Evolutionary conservation across 129 eudicot genomes (phyloP).

Genomic region (Logfia minima): DNA sequence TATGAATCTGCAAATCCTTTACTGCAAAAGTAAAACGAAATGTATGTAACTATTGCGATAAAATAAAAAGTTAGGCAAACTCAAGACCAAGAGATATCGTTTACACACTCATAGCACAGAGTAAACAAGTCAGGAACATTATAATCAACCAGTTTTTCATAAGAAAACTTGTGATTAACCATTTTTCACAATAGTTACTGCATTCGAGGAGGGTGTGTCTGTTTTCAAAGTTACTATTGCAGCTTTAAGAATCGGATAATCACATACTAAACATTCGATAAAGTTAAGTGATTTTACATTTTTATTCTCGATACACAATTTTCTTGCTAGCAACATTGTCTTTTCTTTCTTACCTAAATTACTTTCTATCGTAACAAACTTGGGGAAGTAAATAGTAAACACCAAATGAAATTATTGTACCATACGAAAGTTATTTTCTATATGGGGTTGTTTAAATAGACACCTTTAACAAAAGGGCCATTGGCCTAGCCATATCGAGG

Average conservation of each 20-base stretch:
- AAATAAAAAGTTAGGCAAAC: not conserved
- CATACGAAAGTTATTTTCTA: too few species aligned
- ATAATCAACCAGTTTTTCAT: not conserved
- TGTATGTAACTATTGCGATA: not conserved
- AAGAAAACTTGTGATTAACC: not conserved
- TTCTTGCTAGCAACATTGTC: not conserved
- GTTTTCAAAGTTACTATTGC: not conserved
- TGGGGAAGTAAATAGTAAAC: not conserved
- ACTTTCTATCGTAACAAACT: not conserved
- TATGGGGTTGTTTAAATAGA: too few species aligned
- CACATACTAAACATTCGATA: not conserved
- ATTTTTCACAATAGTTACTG: not conserved
- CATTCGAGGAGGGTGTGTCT: not conserved
- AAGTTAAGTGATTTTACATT: not conserved
- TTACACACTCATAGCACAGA: not conserved
- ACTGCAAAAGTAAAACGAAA: slow-evolving; percentile 35
- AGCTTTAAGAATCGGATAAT: not conserved
- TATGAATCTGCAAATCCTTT: slow-evolving; percentile 45
- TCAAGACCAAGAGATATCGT: not conserved
- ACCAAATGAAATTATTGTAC: too few species aligned
- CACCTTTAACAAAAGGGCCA: not conserved
- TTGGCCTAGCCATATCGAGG: too few species aligned
- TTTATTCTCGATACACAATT: not conserved
- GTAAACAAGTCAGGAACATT: not conserved
- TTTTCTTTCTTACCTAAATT: not conserved